Evolutionary conservation across 768 basidiomycete genomes (phyloP), one percentile per base, ranked within the genome.

Genomic region (Panaeolus papilionaceus): DNA sequence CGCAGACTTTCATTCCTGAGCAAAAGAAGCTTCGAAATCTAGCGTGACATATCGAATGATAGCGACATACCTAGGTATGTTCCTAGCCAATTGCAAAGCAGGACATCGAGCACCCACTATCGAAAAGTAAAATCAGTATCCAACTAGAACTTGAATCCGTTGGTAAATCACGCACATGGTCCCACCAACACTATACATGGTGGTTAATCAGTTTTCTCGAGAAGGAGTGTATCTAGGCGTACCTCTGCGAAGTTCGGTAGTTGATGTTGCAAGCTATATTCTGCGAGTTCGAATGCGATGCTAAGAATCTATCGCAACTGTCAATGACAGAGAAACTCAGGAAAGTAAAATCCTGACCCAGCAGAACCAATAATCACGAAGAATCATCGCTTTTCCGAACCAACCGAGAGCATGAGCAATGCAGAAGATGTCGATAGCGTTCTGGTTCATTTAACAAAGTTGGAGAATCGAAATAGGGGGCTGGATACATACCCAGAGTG

Each of bases 291-390:
- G 71, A 95, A 95, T 23, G 93, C 92, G 64, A 95, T 85, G 76
- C 92, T 94, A 68, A 95, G 79, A 72, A 95, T 95, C 93, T 95
- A 72, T 40, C 58, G 18, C 71, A 44, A 44, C 62, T 70, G 62
- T 71, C 38, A 72, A 58, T 65, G 37, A 18, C 61, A 62, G 58
- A 54, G 14, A 65, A 23, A 38, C 47, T 54, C 66, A 63, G 44
- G 58, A 68, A 61, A 64, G 49, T 45, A 67, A 63, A 58, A 28
- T 42, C 78, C 82, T 67, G 73, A 94, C 93, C 93, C 94, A 95
- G 74, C 94, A 95, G 74, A 95, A 95, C 94, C 94, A 95, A 74
- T 96, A 95, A 74, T 96, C 94, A 26, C 94, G 88, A 74, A 96
- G 78, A 71, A 96, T 91, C 84, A 95, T 86, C 3, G 94, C 94